Percentiles rank a stretch among this genome's conserved stretches.
Conservation (phyloP, 352 stramenopile genomes). For the Porosira glacialis region DNA sequence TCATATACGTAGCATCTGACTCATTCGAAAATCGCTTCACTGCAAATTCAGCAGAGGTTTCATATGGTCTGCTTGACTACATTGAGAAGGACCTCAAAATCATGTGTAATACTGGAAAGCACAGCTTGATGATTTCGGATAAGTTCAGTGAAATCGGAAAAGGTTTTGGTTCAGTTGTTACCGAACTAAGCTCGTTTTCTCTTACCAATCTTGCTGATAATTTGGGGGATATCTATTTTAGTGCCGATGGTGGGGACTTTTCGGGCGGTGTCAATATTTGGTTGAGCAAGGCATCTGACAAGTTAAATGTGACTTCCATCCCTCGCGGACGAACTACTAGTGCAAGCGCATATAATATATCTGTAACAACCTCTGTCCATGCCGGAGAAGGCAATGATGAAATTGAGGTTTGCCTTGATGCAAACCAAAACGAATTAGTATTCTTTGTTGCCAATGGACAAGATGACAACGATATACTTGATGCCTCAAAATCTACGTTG, state of each 20-base stretch:
- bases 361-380: conserved; percentile 41
- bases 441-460: conserved; percentile 52
- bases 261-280: conserved; percentile 39
- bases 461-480: conserved; percentile 35
- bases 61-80: conserved; percentile 49
- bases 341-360: not conserved
- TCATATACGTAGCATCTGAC: conserved; percentile 46
- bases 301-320: conserved; percentile 34
- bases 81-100: conserved; percentile 37
- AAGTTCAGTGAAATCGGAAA: conserved; percentile 26
- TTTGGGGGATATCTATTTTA: conserved; percentile 45
- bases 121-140: conserved; percentile 52
- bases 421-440: conserved; percentile 4
- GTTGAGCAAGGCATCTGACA: conserved; percentile 31
- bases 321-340: too few relatives aligned
- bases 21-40: conserved; percentile 35
- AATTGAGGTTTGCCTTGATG: conserved; percentile 28
- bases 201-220: conserved; percentile 35
- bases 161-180: conserved; percentile 12
- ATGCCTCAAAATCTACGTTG: conserved; percentile 36
- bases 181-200: conserved; percentile 23
- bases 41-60: conserved; percentile 20
- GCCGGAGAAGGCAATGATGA: conserved; percentile 41
- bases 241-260: conserved; percentile 16
- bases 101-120: conserved; percentile 21